Evolutionary conservation across 208 protist species (phyloP).

Genomic region (Blastocrithidia nonstop): DNA sequence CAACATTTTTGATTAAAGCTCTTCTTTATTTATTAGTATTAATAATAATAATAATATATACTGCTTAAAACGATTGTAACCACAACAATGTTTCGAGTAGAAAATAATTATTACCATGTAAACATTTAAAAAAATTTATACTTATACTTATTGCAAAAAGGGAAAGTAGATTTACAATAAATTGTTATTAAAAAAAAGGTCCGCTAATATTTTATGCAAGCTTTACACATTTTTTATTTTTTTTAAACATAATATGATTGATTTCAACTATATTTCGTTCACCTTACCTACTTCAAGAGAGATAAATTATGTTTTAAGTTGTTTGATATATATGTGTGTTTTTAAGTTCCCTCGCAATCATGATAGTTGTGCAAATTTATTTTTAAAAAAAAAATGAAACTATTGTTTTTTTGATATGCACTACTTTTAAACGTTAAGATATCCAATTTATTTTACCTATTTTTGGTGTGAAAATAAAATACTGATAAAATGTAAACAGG

Average conservation of each 20-base stretch:
- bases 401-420: too few relatives aligned
- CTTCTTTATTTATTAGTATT: background rate
- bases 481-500: too few relatives aligned
- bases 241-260: conserved; percentile 4
- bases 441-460: too few relatives aligned
- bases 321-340: too few relatives aligned
- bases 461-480: too few relatives aligned
- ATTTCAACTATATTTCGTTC: too few relatives aligned
- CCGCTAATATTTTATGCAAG: background rate
- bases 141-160: background rate
- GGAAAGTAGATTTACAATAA: background rate
- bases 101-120: background rate
- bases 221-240: background rate
- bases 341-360: too few relatives aligned
- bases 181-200: conserved; percentile 1
- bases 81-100: background rate
- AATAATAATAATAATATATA: background rate
- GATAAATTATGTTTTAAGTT: too few relatives aligned
- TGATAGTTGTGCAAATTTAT: too few relatives aligned
- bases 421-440: too few relatives aligned
- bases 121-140: background rate
- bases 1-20: conserved; percentile 19
- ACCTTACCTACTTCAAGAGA: too few relatives aligned
- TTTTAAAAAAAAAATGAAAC: too few relatives aligned
- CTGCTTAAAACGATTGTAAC: background rate